Evolutionary conservation across 2,329 filamentous ascomycete genomes (phyloP), one percentile per base, ranked within the genome.

Genomic region (Aspergillus pseudotamarii): DNA sequence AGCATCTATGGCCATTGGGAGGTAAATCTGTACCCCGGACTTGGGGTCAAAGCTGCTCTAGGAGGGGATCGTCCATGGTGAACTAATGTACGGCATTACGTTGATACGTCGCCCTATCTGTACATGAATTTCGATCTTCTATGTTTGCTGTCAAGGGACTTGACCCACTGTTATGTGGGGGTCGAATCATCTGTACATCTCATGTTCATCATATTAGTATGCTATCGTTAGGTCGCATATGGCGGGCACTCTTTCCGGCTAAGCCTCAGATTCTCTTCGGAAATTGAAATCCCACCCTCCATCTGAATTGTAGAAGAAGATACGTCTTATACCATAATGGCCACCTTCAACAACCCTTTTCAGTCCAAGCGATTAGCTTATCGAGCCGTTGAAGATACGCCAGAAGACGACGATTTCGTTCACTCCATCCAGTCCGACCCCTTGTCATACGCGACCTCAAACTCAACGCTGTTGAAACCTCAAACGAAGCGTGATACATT

Each of bases 321-420:
- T 53, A 36, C 28, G 30, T 32, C 11, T 26, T n/a, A 16, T 53
- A n/a, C 19, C 30, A 54, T 36, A 8, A 54, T 36, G 51, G 36
- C 51, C 9, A 34, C 10, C 10, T 26, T 54, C 51, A 54, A 36
- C 51, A 54, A 36, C 19, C 58, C 58, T 11, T 64, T 56, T 34
- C 60, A 26, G 26, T 64, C 66, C 16, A 34, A 36, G 2, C 62
- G 59, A 19, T 65, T 68, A 11, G 10, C 63, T 53, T 68, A 65
- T 48, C 59, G 65, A 55, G 61, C 66, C 28, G 28, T 51, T 54
- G 66, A 68, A 55, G 56, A 65, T 50, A 51, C 43, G 2, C 58
- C 60, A n/a, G 65, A 60, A 23, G 65, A 68, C 26, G 59, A 64
- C 8, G 38, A 55, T 46, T 68, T 67, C 14, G 14, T 68, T 12